Evolutionary conservation across 2,329 filamentous ascomycete species (phyloP).

Genomic region (Teratosphaeria pseudoeucalypti): DNA sequence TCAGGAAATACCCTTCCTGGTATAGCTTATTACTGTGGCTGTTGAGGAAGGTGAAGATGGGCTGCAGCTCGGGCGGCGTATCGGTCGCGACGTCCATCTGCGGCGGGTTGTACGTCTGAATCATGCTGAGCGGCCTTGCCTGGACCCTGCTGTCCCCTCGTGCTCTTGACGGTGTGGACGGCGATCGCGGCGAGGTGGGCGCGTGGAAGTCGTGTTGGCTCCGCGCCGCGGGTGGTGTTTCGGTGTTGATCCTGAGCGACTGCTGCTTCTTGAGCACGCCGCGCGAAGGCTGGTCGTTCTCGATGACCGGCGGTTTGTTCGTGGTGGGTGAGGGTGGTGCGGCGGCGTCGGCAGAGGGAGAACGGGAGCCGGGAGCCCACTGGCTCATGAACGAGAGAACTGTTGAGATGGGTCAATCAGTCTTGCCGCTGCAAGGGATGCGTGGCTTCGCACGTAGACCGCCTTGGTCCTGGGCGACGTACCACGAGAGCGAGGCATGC

Average conservation of each 20-base stretch:
- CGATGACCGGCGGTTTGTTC: slow-evolving; percentile 5
- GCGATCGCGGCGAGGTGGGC: slow-evolving; percentile 27
- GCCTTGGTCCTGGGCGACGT: slow-evolving; percentile 8
- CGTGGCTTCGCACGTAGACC: background rate
- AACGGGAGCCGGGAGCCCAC: slow-evolving; percentile 46
- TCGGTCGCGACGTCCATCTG: slow-evolving; percentile 77
- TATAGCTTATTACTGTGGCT: slow-evolving; percentile 94
- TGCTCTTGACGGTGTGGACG: slow-evolving; percentile 27
- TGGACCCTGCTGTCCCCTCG: slow-evolving; percentile 39
- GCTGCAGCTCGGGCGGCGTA: slow-evolving; percentile 83
- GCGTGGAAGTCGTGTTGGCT: slow-evolving; percentile 20
- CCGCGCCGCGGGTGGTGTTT: slow-evolving; percentile 9
- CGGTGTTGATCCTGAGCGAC: slow-evolving; percentile 17
- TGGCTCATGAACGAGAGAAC: slow-evolving; percentile 84
- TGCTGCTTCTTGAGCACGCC: slow-evolving; percentile 3
- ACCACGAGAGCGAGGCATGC: slow-evolving; percentile 28
- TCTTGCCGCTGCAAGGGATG: background rate
- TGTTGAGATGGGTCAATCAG: slow-evolving; percentile 29
- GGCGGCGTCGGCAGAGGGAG: slow-evolving; percentile 20
- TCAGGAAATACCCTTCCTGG: slow-evolving; percentile 95
- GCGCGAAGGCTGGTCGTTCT: background rate
- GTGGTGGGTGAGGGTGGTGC: slow-evolving; percentile 3
- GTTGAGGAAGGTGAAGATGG: slow-evolving; percentile 88
- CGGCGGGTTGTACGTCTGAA: slow-evolving; percentile 74
- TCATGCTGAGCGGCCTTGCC: slow-evolving; percentile 72